Percentiles rank a stretch among this genome's conserved stretches.
Evolutionary conservation across 2,329 filamentous ascomycete species (phyloP).

Genomic region (Hymenoscyphus scutula): DNA sequence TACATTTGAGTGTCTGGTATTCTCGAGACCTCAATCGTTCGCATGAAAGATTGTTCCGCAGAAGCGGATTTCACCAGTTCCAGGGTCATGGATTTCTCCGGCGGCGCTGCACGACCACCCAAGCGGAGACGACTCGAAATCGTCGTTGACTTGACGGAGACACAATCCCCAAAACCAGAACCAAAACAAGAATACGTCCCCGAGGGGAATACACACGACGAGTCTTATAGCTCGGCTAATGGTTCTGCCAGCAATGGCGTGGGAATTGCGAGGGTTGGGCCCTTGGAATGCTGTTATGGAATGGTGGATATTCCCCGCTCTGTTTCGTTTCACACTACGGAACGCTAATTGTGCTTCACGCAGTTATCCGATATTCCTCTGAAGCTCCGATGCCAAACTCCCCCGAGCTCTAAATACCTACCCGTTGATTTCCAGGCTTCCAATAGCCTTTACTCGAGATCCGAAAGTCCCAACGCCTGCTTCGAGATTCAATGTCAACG

Average conservation of each 20-base stretch:
- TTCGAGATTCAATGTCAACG: background rate
- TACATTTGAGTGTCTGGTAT: background rate
- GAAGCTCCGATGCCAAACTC: background rate
- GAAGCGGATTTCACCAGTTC: background rate
- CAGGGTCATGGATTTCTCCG: background rate
- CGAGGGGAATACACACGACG: background rate
- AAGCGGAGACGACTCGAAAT: background rate
- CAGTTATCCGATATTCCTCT: background rate
- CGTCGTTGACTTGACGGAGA: background rate
- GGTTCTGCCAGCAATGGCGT: background rate
- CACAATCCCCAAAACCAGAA: background rate
- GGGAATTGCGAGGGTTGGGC: background rate
- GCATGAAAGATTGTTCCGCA: background rate
- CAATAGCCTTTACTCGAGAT: background rate
- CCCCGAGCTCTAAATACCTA: background rate
- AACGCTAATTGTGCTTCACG: background rate
- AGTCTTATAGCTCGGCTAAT: background rate
- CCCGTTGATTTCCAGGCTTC: background rate
- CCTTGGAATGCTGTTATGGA: background rate
- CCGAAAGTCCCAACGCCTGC: background rate
- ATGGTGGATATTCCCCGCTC: background rate
- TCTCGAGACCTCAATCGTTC: background rate
- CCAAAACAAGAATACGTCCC: too few species aligned
- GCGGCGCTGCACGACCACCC: background rate
- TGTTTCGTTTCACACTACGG: background rate